A percentile compares a stretch with the other conserved stretches of the same genome.
phyloP scores from a whole-genome alignment of 495 filamentous ascomycete species.

The Neurospora sp. region DNA sequence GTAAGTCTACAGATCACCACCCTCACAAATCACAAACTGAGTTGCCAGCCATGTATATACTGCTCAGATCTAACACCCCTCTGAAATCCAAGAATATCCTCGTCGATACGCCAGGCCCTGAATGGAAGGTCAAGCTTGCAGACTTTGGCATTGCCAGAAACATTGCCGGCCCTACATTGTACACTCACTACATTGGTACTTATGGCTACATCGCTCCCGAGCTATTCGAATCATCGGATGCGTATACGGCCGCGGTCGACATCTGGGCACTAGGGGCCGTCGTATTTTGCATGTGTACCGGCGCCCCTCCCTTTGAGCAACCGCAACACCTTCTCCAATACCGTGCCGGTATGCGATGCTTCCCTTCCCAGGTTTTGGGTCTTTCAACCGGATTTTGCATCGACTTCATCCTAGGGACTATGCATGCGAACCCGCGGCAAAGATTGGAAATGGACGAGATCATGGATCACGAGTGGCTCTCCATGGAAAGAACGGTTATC shows the following conservation, averaged over 20 bases:
- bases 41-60: neutral
- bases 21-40: neutral
- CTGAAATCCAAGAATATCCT: constrained; percentile 12
- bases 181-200: constrained; percentile 7
- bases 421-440: neutral
- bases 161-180: neutral
- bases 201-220: constrained; percentile 11
- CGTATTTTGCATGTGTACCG: neutral
- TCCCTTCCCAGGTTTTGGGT: neutral
- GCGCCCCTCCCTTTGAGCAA: neutral
- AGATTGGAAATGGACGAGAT: neutral
- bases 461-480: neutral
- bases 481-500: neutral
- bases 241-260: constrained; percentile 5
- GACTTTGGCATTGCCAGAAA: constrained; percentile 39
- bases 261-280: constrained; percentile 15
- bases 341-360: neutral
- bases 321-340: neutral
- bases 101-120: constrained; percentile 5
- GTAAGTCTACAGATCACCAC: neutral
- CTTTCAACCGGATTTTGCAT: neutral
- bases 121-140: constrained; percentile 40
- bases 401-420: neutral
- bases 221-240: neutral
- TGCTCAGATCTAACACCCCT: neutral